phyloP scores from a whole-genome alignment of 1,284 basidiomycete species.

The Schizophyllum commune region DNA sequence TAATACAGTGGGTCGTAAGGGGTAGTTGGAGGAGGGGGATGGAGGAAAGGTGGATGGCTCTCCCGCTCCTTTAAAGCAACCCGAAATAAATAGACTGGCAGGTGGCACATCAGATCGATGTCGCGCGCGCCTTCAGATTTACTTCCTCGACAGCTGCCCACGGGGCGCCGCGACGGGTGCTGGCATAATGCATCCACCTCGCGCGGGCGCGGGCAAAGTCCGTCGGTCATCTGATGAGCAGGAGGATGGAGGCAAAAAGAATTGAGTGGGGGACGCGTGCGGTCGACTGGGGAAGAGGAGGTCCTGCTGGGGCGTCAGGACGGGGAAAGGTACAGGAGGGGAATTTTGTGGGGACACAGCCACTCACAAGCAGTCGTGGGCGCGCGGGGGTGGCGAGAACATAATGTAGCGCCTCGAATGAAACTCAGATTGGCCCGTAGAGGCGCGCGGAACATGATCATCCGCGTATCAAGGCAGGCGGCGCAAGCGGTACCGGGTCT shows the following conservation, averaged over 20 bases:
- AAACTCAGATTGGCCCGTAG: too few relatives aligned
- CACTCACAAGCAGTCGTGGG: too few relatives aligned
- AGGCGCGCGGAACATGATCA: too few relatives aligned
- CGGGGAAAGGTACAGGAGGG: too few relatives aligned
- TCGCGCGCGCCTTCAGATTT: neutral
- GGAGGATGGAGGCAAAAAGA: neutral
- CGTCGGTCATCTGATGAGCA: neutral
- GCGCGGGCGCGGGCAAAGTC: neutral
- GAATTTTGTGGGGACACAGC: too few relatives aligned
- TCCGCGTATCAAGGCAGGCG: too few relatives aligned
- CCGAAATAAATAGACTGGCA: slow-evolving; percentile 1
- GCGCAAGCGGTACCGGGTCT: too few relatives aligned
- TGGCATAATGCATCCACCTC: neutral
- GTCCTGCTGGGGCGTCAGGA: too few relatives aligned
- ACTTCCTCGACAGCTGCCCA: neutral
- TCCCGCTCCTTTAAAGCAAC: neutral
- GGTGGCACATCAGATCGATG: neutral
- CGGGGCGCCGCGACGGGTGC: too few relatives aligned
- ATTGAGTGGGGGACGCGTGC: neutral
- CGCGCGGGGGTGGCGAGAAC: too few relatives aligned
- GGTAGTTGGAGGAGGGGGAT: neutral
- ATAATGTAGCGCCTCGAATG: too few relatives aligned
- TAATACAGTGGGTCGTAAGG: neutral
- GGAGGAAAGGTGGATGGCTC: neutral
- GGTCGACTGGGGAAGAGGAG: too few relatives aligned